These are phyloP conservation scores for Quercus robur DNA, from an alignment of 306 rosid species.

Conservation along the genomic window DNA sequence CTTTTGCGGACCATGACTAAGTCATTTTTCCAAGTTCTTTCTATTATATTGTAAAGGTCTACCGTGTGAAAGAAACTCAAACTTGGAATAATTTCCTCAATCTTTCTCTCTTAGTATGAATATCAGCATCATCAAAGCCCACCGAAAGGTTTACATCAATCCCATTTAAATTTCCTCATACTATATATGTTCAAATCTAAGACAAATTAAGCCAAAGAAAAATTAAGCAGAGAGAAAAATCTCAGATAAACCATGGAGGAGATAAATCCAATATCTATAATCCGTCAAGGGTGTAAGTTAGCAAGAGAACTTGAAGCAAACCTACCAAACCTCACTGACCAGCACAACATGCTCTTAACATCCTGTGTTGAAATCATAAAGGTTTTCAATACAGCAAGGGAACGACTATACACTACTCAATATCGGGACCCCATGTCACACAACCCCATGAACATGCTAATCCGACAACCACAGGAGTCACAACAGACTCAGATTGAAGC, in stretches of 20 bases:
- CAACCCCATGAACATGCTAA: neutral
- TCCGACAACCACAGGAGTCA: neutral
- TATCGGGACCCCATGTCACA: neutral
- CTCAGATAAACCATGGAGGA: conserved; percentile 32
- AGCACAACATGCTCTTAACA: conserved; percentile 25
- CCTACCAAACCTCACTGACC: conserved; percentile 29
- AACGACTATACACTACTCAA: conserved; percentile 1
- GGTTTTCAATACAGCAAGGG: conserved; percentile 34
- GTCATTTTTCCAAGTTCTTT: conserved; percentile 35
- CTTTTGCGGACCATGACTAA: conserved; percentile 48
- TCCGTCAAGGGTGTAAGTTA: conserved; percentile 41
- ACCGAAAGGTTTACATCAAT: conserved; percentile 1
- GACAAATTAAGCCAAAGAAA: conserved; percentile 9
- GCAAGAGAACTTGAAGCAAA: conserved; percentile 40
- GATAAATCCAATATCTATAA: neutral
- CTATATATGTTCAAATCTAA: conserved; percentile 6
- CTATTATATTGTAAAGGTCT: neutral
- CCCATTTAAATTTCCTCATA: conserved; percentile 8
- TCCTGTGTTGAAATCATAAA: conserved; percentile 40
- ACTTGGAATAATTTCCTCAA: neutral
- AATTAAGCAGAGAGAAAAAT: neutral
- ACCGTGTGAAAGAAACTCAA: conserved; percentile 40
- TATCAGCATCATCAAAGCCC: conserved; percentile 27
- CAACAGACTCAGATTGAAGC: conserved; percentile 25
- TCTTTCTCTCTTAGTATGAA: neutral